These are phyloP conservation scores for Saturnispora besseyi DNA, from an alignment of 805 yeast species.

Conservation along the genomic window DNA sequence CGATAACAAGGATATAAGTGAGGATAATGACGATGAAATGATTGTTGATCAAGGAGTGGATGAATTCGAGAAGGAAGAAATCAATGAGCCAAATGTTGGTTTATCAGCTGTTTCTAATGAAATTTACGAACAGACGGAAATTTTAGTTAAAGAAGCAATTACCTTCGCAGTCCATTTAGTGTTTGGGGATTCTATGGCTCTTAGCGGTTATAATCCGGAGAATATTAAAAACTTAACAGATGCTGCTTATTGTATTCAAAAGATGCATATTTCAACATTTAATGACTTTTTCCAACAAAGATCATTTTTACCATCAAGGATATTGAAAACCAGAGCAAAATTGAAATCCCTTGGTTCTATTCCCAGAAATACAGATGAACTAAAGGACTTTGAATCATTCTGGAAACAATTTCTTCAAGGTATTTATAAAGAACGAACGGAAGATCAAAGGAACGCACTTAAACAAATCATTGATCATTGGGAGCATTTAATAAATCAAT, in stretches of 20 bases:
- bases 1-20: not conserved
- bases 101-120: not conserved
- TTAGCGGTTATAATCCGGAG: conserved; percentile 39
- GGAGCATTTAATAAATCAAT: conserved; percentile 8
- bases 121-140: conserved; percentile 33
- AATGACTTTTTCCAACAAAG: conserved; percentile 33
- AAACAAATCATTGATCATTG: conserved; percentile 15
- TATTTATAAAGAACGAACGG: conserved; percentile 33
- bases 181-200: conserved; percentile 48
- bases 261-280: conserved; percentile 53
- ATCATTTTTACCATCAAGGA: conserved; percentile 15
- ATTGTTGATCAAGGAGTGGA: conserved; percentile 10
- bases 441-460: conserved; percentile 27
- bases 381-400: conserved; percentile 36
- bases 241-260: conserved; percentile 33
- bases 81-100: not conserved
- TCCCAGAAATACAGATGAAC: conserved; percentile 26
- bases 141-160: conserved; percentile 36
- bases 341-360: conserved; percentile 7
- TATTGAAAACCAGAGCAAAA: conserved; percentile 17
- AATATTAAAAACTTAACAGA: conserved; percentile 31
- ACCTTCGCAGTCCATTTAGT: conserved; percentile 42
- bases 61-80: not conserved
- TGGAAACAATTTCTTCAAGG: conserved; percentile 42
- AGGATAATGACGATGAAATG: conserved; percentile 12